Evolutionary conservation across 2,329 filamentous ascomycete species (phyloP), one percentile per base, ranked within the genome.

Genomic region (Tolypocladium ovalisporum): DNA sequence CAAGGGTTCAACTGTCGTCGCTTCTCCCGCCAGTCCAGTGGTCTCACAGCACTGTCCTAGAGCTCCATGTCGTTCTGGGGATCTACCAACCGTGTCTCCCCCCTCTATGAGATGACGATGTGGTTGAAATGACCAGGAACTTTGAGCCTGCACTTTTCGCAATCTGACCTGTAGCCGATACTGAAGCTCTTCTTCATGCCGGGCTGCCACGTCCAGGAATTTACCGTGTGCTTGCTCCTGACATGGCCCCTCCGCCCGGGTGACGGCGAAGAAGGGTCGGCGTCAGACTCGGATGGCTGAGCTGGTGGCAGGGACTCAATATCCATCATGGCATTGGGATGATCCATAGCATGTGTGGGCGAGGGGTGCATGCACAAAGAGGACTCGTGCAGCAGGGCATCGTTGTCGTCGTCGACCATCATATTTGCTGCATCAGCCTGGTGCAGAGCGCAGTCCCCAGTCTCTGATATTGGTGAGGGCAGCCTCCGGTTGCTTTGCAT

Each of bases 111-210:
- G 65, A 85, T 79, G 61, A 90, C 84, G 59, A 91, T 89, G 71
- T 92, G 88, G 66, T 88, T 90, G 67, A 90, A 91, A 68, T 92
- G 88, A 1, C 88, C 88, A 0, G 88, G 88, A 9, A 90, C 86
- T 67, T 85, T 88, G 67, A 82, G 78, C 51, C 80, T 80, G 71
- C 88, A 92, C 71, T 90, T 90, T 60, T 90, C 87, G 68, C 88
- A 92, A 70, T 90, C 88, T 15, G 85, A 80, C 61, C 88, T 78
- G 73, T 87, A 91, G 54, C 88, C 88, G 82, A 91, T 90, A 65
- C 86, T 88, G 69, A 91, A 87, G 60, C 80, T 84, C 68, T 82
- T 83, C 72, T 87, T 88, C 79, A 83, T 84, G 62, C 82, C 81
- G 0, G 81, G 80, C 60, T 84, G 79, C 65, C 77, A 75, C 2